Conservation (phyloP, 2,329 filamentous ascomycete genomes). For the Leptographium wingfieldii region DNA sequence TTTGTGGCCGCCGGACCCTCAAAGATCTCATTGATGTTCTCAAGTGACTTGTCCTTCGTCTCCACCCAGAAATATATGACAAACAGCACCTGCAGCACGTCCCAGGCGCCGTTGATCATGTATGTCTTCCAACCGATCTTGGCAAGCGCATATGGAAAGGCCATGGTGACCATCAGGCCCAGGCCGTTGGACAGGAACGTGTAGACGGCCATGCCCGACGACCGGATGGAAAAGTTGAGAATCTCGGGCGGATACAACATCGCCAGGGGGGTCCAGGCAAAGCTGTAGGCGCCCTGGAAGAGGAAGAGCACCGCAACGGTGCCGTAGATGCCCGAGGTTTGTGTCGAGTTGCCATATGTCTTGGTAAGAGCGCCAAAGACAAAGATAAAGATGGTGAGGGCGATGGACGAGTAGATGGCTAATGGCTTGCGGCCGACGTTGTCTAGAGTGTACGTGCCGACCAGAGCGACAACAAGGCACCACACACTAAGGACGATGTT, state of each 20-base stretch:
- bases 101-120: slow-evolving; percentile 33
- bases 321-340: slow-evolving; percentile 7
- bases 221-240: slow-evolving; percentile 24
- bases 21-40: slow-evolving; percentile 7
- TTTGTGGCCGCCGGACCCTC: background rate
- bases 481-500: slow-evolving; percentile 7
- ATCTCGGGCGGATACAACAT: slow-evolving; percentile 31
- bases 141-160: slow-evolving; percentile 30
- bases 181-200: slow-evolving; percentile 28
- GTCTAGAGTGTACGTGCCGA: slow-evolving; percentile 14
- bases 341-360: background rate
- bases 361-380: slow-evolving; percentile 21
- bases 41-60: slow-evolving; percentile 20
- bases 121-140: slow-evolving; percentile 38
- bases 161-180: slow-evolving; percentile 30
- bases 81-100: slow-evolving; percentile 23
- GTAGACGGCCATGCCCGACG: slow-evolving; percentile 31
- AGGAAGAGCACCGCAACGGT: slow-evolving; percentile 39
- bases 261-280: slow-evolving; percentile 36
- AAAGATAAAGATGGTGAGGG: slow-evolving; percentile 16
- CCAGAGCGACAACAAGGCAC: slow-evolving; percentile 9
- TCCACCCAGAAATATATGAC: slow-evolving; percentile 37
- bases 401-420: background rate
- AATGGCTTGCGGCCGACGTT: slow-evolving; percentile 12
- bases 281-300: slow-evolving; percentile 38